A percentile compares a stretch with the other conserved stretches of the same genome.
These are phyloP conservation scores for Phytophthora citricola DNA, from an alignment of 352 stramenopile genomes.

Conservation along the genomic window DNA sequence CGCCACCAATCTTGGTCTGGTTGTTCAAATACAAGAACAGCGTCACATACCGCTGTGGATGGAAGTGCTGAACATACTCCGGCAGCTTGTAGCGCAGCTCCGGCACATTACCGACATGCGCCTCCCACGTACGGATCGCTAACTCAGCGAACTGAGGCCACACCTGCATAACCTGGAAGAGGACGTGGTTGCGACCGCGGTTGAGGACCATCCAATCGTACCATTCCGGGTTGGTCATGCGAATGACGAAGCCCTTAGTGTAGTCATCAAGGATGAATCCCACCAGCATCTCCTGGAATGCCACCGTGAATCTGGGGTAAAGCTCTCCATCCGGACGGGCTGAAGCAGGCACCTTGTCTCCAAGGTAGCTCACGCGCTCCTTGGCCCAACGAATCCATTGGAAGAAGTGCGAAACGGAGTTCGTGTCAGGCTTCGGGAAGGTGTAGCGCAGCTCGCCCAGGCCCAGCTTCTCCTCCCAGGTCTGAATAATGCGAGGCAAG, in stretches of 20 bases:
- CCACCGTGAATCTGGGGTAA: slow-evolving; percentile 74
- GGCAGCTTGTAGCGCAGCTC: slow-evolving; percentile 72
- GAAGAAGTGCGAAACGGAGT: slow-evolving; percentile 77
- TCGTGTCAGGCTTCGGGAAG: slow-evolving; percentile 67
- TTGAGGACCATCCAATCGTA: slow-evolving; percentile 80
- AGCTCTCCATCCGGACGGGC: slow-evolving; percentile 54
- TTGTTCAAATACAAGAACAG: slow-evolving; percentile 98
- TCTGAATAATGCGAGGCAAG: slow-evolving; percentile 56
- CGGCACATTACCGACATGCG: slow-evolving; percentile 36
- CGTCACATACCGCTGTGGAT: slow-evolving; percentile 96
- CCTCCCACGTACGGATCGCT: slow-evolving; percentile 76
- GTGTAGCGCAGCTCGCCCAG: slow-evolving; percentile 67
- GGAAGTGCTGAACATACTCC: slow-evolving; percentile 74
- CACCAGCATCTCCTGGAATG: slow-evolving; percentile 68
- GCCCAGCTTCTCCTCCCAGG: slow-evolving; percentile 71
- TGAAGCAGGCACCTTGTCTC: slow-evolving; percentile 49
- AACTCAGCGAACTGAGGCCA: slow-evolving; percentile 70
- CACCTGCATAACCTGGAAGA: slow-evolving; percentile 67
- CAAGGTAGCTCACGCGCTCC: slow-evolving; percentile 73
- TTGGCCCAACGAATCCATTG: slow-evolving; percentile 86
- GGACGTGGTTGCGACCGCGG: slow-evolving; percentile 62
- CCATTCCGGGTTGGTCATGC: slow-evolving; percentile 73
- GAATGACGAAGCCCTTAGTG: slow-evolving; percentile 54
- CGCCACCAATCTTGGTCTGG: slow-evolving; percentile 93
- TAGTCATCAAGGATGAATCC: slow-evolving; percentile 76